phyloP scores from a whole-genome alignment of 441 rosid species.

The Arabidopsis hybrid region DNA sequence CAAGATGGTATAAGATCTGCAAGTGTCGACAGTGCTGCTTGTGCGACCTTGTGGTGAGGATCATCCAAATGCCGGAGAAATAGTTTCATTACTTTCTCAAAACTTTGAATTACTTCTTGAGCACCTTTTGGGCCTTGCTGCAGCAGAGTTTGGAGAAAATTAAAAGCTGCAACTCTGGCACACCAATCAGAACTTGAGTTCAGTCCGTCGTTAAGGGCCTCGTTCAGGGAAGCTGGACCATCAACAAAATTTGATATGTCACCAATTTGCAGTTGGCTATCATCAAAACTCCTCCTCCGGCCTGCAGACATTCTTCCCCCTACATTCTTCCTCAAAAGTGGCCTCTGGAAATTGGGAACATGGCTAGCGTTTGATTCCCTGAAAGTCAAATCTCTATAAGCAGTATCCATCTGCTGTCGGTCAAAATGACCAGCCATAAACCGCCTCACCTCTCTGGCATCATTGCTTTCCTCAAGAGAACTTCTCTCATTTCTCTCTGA shows the following conservation, averaged over 20 bases:
- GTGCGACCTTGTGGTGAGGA: conserved; percentile 99
- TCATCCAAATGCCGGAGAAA: conserved; percentile 98
- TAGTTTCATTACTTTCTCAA: conserved; percentile 98
- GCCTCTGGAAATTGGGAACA: conserved; percentile 98
- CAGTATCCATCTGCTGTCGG: conserved; percentile 70
- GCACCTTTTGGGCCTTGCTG: conserved; percentile 95
- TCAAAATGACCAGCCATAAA: conserved; percentile 61
- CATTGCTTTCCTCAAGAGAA: conserved; percentile 70
- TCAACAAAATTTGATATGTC: conserved; percentile 84
- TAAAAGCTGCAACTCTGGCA: conserved; percentile 96
- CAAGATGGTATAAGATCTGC: conserved; percentile 94
- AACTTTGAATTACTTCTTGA: conserved; percentile 91
- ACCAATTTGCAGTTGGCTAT: conserved; percentile 79
- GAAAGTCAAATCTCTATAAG: conserved; percentile 64
- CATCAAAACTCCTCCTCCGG: conserved; percentile 97
- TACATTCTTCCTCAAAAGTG: conserved; percentile 87
- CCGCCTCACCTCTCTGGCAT: conserved; percentile 71
- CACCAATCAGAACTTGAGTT: conserved; percentile 94
- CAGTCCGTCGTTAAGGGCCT: conserved; percentile 91
- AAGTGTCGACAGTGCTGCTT: conserved; percentile 95
- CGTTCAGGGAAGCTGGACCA: conserved; percentile 87
- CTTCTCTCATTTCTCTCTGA: conserved; percentile 80
- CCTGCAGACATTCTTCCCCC: conserved; percentile 84
- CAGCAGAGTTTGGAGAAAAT: conserved; percentile 77
- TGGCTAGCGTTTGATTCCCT: conserved; percentile 77